Conservation (phyloP, 164 flowering plant species). For the Piper longum region DNA sequence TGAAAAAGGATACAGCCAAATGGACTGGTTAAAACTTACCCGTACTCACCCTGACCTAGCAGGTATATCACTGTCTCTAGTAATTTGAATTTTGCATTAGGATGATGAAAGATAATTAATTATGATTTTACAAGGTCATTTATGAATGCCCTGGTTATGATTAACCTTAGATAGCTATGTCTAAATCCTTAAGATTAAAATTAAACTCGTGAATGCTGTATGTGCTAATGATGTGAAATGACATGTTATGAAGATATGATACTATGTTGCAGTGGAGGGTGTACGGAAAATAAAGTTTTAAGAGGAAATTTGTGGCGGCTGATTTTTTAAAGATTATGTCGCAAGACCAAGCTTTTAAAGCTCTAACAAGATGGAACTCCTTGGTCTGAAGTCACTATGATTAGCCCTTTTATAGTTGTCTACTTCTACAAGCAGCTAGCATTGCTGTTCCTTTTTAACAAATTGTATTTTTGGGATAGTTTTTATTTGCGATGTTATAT, state of each 20-base stretch:
- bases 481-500: neutral
- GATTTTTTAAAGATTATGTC: no score
- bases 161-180: no score
- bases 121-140: no score
- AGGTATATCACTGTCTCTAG: conserved; percentile 27
- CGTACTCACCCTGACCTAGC: conserved; percentile 92
- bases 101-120: no score
- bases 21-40: conserved; percentile 94
- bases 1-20: conserved; percentile 88
- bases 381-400: neutral
- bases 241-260: no score
- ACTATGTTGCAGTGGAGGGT: no score
- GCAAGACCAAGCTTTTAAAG: neutral
- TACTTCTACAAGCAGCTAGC: neutral
- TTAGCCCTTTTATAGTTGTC: neutral
- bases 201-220: no score
- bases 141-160: no score
- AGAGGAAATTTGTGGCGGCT: neutral
- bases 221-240: no score
- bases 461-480: neutral
- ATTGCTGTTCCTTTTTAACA: neutral
- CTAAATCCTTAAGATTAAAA: no score
- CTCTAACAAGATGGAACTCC: neutral
- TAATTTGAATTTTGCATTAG: neutral
- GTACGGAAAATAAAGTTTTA: no score